Base-by-base conservation (phyloP, 805 yeast genomes). In the Starmerella khaoyaiensis region DNA sequence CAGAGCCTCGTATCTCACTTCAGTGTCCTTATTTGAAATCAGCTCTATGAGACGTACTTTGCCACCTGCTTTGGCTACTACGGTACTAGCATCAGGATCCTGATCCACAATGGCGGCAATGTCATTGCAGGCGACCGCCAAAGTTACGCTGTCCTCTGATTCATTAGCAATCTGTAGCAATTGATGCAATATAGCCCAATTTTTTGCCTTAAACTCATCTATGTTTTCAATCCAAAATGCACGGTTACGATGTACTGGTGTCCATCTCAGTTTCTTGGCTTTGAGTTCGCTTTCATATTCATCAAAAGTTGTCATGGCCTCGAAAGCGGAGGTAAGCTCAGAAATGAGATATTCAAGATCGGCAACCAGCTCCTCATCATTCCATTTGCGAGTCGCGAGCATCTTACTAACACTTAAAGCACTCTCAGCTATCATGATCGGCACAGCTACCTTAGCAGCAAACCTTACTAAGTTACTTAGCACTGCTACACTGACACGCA, bases 1-100 rank as follows among this genome's bases (percentile, higher is more conserved):
- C 54, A 90, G 70, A 2, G 97, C 97, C 64, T 87, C 95, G 56
- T 79, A 90, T 56, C 87, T 81, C 48, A 90, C 86, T 55, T 82
- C 90, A 17, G 86, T 70, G 57, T 84, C 86, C 28, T 76, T 71
- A 40, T 76, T 73, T 52, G 72, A 74, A 74, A 90, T 75, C 46
- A 84, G 66, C 44, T 71, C 71, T 97, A 90, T 87, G 40, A 90
- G 72, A 57, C 74, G 72, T 17, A 79, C 63, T 65, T 90, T 90
- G 47, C 78, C 67, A 51, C 82, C 71, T 45, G 61, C 55, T 50
- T 70, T 61, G 51, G 63, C 66, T 34, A 80, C 57, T 11, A 72
- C 63, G 33, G 62, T 63, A 19, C 72, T 62, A 16, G 76, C 68
- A 41, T 75, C 83, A 4, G 84, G 80, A 21, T 69, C 64, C 45